Conservation (phyloP, 495 filamentous ascomycete species). For the Podospora tetraspora region DNA sequence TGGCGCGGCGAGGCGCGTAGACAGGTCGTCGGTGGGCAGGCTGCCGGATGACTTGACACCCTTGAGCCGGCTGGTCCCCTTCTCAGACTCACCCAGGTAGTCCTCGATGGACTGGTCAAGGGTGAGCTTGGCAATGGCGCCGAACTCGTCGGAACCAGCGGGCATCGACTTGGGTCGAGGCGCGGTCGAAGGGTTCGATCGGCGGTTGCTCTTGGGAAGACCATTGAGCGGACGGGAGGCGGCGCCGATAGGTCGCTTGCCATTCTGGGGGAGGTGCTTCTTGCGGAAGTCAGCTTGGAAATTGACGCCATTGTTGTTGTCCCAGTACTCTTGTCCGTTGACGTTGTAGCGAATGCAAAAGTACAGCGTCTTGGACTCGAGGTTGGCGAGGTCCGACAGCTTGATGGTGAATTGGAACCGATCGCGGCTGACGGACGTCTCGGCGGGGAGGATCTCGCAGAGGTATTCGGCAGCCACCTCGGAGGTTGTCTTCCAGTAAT, state of each 20-base stretch:
- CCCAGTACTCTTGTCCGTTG: slow-evolving; percentile 85
- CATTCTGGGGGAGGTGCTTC: slow-evolving; percentile 56
- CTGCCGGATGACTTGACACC: slow-evolving; percentile 43
- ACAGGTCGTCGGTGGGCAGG: slow-evolving; percentile 46
- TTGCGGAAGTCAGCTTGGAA: slow-evolving; percentile 90
- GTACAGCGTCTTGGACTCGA: slow-evolving; percentile 84
- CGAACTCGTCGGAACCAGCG: slow-evolving; percentile 65
- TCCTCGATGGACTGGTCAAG: slow-evolving; percentile 54
- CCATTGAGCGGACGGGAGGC: slow-evolving; percentile 51
- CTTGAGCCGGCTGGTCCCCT: slow-evolving; percentile 45
- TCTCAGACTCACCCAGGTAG: slow-evolving; percentile 47
- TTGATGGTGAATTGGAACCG: slow-evolving; percentile 92
- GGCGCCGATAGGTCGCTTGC: slow-evolving; percentile 48
- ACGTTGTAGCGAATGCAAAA: slow-evolving; percentile 89
- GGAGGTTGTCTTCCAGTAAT: slow-evolving; percentile 97
- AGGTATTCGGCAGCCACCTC: slow-evolving; percentile 87
- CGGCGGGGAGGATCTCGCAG: slow-evolving; percentile 66
- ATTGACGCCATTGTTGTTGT: slow-evolving; percentile 81
- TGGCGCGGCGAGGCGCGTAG: slow-evolving; percentile 47
- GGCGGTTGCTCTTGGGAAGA: slow-evolving; percentile 72
- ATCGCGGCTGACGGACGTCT: slow-evolving; percentile 65
- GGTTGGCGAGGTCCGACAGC: slow-evolving; percentile 79
- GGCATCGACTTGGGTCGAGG: slow-evolving; percentile 59
- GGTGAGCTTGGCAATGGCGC: slow-evolving; percentile 48
- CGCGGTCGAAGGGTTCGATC: slow-evolving; percentile 40